Evolutionary conservation across 768 basidiomycete species (phyloP), one percentile per base, ranked within the genome.

Genomic region (Lentinula detonsa): DNA sequence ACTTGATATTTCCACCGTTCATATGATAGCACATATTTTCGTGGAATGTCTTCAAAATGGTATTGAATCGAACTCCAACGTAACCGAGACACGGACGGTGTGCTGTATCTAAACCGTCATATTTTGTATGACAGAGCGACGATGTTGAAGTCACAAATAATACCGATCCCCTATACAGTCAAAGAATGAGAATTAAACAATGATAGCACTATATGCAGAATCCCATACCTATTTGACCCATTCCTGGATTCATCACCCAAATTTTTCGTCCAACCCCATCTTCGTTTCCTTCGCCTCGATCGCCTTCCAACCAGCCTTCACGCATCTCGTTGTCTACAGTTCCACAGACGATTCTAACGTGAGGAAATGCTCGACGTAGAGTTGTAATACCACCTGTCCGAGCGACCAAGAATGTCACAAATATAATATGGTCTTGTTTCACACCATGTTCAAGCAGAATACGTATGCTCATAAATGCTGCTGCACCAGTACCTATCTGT

Each of bases 401-500:
- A 6, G 94, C 89, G 52, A 96, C 88, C 8, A 98, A 79, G 75
- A 96, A 93, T 0, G 93, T 88, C 13, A 95, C 84, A 68, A 95
- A 95, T 60, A 97, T 85, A 65, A 97, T 95, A 66, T 84, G 86
- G 62, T 89, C 85, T 71, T 94, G 84, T 59, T 72, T 82, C 16
- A 96, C 87, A 11, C 96, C 94, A 65, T 99, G 96, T 70, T 99
- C 96, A 16, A 98, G 81, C 9, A 98, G 76, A 10, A 96, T 84
- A 33, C 96, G 89, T 63, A 99, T 91, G 0, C 95, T 89, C 96
- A 98, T 98, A 72, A 98, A 91, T 18, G 88, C 88, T 3, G 92
- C 86, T 0, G 95, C 95, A 4, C 88, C 96, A 0, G 96, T 98
- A 5, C 93, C 94, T 70, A 98, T 93, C 88, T 96, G 65, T 16